Evolutionary conservation across 2,329 filamentous ascomycete species (phyloP), one percentile per base, ranked within the genome.

Genomic region (Sarocladium strictum): DNA sequence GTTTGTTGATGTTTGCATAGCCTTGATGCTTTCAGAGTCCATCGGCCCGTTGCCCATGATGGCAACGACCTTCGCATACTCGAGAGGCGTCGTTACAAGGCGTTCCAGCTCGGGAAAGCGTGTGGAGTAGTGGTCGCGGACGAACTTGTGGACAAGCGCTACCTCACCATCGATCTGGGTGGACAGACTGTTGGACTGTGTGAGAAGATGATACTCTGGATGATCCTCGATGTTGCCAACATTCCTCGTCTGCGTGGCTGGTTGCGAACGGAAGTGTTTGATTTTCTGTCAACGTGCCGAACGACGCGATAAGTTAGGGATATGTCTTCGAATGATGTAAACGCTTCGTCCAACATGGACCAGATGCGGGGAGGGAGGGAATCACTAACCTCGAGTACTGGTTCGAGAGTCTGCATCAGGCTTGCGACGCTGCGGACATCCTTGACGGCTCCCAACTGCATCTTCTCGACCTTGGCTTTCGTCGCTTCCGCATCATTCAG

Each of bases 141-240:
- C 90, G 69, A 90, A 95, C 72, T 99, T 99, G 77, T 99, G 94
- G 21, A 97, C 89, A 7, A 94, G 81, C 32, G 89, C 88, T 45
- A 97, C 89, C 69, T 97, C 93, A 66, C 89, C 90, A 62, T 96
- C 92, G 61, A 97, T 97, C 59, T 89, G 87, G 5, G 93, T 95
- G 1, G 94, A 96, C 7, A 96, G 79, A 23, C 86, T 88, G 67
- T 96, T 96, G 15, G 91, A 91, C 67, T 94, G 86, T 32, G 90
- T 95, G 56, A 96, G 74, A 33, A 96, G 83, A 69, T 90, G 85
- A 70, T 96, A 96, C 68, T 96, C 91, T 53, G 90, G 90, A 63
- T 96, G 91, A 65, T 96, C 90, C 71, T 96, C 91, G 63, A 96
- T 85, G 54, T 89, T 92, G 62, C 91, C 90, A 57, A 94, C 76